Conservation (phyloP, 805 yeast species). For the Candida montana region DNA sequence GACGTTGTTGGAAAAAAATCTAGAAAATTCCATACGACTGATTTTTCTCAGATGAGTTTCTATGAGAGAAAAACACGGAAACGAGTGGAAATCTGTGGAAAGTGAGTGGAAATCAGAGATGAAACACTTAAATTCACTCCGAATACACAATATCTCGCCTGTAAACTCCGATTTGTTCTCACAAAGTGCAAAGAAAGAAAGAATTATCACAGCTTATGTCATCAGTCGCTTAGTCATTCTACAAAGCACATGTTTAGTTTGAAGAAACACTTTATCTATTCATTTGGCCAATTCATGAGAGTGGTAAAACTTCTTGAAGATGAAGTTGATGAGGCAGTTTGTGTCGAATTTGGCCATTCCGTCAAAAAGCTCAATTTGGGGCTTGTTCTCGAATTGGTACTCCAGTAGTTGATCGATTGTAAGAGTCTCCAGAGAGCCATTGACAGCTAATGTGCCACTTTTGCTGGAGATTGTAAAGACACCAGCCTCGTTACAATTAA, state of each 20-base stretch:
- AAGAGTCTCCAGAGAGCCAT: constrained; percentile 47
- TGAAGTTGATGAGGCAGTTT: constrained; percentile 57
- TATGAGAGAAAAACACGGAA: background rate
- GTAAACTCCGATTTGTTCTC: too few species aligned
- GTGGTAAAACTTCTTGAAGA: constrained; percentile 73
- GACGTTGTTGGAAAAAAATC: constrained; percentile 5
- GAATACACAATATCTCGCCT: too few species aligned
- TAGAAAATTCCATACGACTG: constrained; percentile 7
- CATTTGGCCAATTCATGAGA: constrained; percentile 3
- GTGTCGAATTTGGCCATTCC: constrained; percentile 68
- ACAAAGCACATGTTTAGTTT: too few species aligned
- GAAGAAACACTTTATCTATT: constrained; percentile 3
- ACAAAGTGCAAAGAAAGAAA: too few species aligned
- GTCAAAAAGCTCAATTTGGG: constrained; percentile 52
- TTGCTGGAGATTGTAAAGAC: constrained; percentile 71
- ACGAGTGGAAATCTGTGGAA: background rate
- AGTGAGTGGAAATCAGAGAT: background rate
- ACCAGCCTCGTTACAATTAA: constrained; percentile 71
- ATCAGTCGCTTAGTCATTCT: background rate
- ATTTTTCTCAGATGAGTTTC: background rate
- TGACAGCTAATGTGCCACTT: constrained; percentile 61
- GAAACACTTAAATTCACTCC: too few species aligned
- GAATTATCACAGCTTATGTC: too few species aligned
- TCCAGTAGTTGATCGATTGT: constrained; percentile 68
- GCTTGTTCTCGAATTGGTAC: constrained; percentile 64